Conservation (phyloP, 1,139 yeast species). For the Candida sojae region DNA sequence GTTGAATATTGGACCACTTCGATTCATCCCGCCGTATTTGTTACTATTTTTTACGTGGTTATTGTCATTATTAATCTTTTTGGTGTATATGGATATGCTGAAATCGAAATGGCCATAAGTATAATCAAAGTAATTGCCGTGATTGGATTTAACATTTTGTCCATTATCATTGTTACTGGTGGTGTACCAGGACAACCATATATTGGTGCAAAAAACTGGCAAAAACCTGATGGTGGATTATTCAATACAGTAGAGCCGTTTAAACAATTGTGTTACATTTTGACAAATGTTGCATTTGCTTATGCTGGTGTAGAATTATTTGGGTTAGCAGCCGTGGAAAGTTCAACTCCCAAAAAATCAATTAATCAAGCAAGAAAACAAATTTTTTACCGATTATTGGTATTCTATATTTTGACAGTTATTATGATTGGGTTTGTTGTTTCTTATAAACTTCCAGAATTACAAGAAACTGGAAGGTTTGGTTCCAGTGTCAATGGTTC, state of each 20-base stretch:
- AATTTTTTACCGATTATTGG: constrained; percentile 35
- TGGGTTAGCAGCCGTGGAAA: constrained; percentile 40
- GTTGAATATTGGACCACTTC: constrained; percentile 29
- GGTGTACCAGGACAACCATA: constrained; percentile 31
- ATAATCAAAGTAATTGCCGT: constrained; percentile 34
- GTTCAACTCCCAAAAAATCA: constrained; percentile 32
- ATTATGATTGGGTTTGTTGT: constrained; percentile 35
- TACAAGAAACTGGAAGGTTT: constrained; percentile 14
- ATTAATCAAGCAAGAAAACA: constrained; percentile 38
- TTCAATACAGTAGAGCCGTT: constrained; percentile 29
- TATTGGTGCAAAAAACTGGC: constrained; percentile 38
- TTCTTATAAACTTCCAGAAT: constrained; percentile 24
- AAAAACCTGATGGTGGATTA: constrained; percentile 30
- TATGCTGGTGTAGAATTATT: constrained; percentile 32
- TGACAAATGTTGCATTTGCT: constrained; percentile 27
- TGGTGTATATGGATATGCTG: constrained; percentile 40
- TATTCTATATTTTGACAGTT: constrained; percentile 31
- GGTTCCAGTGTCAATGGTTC: constrained; percentile 32
- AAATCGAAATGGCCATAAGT: constrained; percentile 33
- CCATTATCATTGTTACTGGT: constrained; percentile 31
- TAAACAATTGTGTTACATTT: constrained; percentile 24
- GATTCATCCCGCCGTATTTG: constrained; percentile 32
- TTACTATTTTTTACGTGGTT: constrained; percentile 30
- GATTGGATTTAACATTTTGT: constrained; percentile 32
- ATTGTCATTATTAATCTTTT: constrained; percentile 32